Evolutionary conservation across 2,329 filamentous ascomycete species (phyloP), one percentile per base, ranked within the genome.

Genomic region (Claviceps pazoutovae): DNA sequence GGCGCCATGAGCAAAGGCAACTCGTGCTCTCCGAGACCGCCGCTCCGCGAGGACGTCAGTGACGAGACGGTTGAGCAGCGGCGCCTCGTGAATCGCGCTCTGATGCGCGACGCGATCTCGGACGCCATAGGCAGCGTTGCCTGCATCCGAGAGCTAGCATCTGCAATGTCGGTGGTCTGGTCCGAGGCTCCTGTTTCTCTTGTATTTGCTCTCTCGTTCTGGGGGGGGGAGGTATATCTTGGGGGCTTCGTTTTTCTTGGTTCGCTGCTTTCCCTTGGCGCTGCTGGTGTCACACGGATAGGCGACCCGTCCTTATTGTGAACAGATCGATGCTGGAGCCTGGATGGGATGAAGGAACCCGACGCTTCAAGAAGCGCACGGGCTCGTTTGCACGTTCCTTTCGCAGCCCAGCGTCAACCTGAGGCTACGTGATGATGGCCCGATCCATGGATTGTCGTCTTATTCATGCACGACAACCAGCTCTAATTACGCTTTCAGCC

Each of bases 61-160:
- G 69, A 67, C 46, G 64, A 63, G 34, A 65, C 58, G 37, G 64
- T 62, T 51, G 72, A 74, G 53, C 70, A 66, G 56, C 71, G 66
- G 54, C 63, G 58, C 44, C 71, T 64, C 51, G 69, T 63, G 54
- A 75, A 69, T 56, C 68, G 72, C 58, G 71, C 71, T 61, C 70
- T 69, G 59, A 76, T 66, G 56, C 71, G 72, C 56, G 72, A 68
- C 58, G 65, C 69, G 52, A 75, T 61, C 56, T 74, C 71, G 39
- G 61, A 58, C 54, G 70, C 71, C 72, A 74, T 74, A 51, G 37
- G 43, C 43, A n/a, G 17, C 11, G 19, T 2, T 46, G 37, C 30
- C 9, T 5, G 23, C 46, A 55, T 26, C 7, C 51, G 48, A 56
- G 50, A 50, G 56, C 23, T 26, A 34, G 37, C 38, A 52, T 52